Base-by-base conservation (phyloP, 2,329 filamentous ascomycete genomes). In the Monilinia aucupariae region DNA sequence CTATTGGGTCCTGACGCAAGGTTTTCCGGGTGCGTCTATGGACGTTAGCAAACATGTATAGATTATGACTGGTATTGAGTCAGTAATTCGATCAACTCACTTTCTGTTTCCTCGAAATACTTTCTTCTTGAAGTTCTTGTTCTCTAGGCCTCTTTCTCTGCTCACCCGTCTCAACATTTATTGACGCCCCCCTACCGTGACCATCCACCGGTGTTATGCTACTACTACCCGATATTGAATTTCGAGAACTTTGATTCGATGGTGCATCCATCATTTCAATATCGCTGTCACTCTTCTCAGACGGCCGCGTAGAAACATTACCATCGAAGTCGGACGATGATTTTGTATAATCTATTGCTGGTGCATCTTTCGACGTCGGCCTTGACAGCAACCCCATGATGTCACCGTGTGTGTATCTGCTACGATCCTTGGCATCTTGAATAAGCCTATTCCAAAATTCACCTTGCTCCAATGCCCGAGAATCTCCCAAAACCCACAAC, bases 401-500 rank as follows among this genome's bases (percentile, higher is more conserved):
- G 71, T 89, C 79, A 15, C 85, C 92, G 49, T 84, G 81, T 0
- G 90, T 96, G 74, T 94, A 96, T 12, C 87, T 79, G 66, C 89
- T 83, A 71, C 94, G 85, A 25, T 77, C 75, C 70, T 86, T 86
- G 7, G 94, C 89, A 76, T 99, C 90, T 41, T 89, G 83, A 60
- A 99, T 91, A 50, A 99, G 81, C 67, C 87, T 88, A 66, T 83
- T 86, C 94, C 96, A 99, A 76, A 91, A 97, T 72, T 94, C 85
- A 65, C 94, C 94, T 72, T 96, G 89, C 30, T 88, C 80, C 59
- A 99, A 81, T 41, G 92, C 91, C 63, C 88, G 83, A 0, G 94
- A 94, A 75, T 97, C 96, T 68, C 94, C 94, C 32, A 99, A 82
- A 64, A 99, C 93, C 90, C 93, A 99, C 12, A 99, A 82, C 41